Evolutionary conservation across 176 grass and related monocot species (phyloP), one percentile per base, ranked within the genome.

Genomic region (Ensete glaucum): DNA sequence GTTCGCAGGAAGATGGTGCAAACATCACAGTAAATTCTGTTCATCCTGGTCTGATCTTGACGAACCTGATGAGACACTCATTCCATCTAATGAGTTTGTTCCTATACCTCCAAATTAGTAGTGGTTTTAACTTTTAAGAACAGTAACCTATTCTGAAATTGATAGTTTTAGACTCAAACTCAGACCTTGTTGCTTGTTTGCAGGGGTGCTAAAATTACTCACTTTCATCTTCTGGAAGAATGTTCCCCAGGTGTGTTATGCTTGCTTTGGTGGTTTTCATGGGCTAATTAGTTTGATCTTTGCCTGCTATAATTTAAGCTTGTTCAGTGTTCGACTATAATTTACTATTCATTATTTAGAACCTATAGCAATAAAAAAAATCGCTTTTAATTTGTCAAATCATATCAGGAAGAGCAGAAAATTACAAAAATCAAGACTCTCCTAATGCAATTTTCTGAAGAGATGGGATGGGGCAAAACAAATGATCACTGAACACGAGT

Each of bases 41-140:
- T 66, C 94, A 97, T 88, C 94, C 94, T 54, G 94, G 94, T 83
- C 62, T 97, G 75, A 97, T 97, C 79, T 88, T 90, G 94, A 97
- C 94, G 20, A 90, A 93, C 86, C 83, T 97, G 82, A 87, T 88
- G 88, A 90, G 90, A 79, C 94, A 97, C 73, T 93, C 94, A 43
- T 83, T 82, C 63, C 50, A 81, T 83, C 74, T 91, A 50, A 89
- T 97, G 85, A 88, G 94, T 97, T 88, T 78, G 90, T 16, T 8
- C 80, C 67, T 25, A 26, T 43, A 23, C 21, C 72, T 66, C 9
- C 53, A 52, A 56, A 67, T 20, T 79, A 43, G 34, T 43, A 43
- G 12, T 12, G 11, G 15, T n/a, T 14, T 8, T 52, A 57, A 66
- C 1, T n/a, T 14, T 8, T 52, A 57, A 66, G 8, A 63, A n/a